Percentiles rank a stretch among this genome's conserved stretches.
phyloP scores from a whole-genome alignment of 2,329 filamentous ascomycete species.

The Xylariaceae sp. region DNA sequence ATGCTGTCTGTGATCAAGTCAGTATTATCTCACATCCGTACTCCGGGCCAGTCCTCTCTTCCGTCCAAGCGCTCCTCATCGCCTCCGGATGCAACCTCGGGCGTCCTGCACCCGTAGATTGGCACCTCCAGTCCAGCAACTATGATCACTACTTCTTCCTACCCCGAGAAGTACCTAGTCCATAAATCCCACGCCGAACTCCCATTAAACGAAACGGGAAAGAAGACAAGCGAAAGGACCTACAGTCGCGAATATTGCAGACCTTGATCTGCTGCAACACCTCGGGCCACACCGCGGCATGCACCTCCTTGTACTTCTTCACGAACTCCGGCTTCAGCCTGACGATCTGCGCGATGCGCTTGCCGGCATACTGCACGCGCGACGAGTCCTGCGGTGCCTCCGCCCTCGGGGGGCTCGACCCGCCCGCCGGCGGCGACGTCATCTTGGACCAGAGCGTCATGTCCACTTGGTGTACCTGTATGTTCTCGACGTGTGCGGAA shows the following conservation, averaged over 20 bases:
- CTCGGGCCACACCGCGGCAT: constrained; percentile 72
- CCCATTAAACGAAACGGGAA: neutral
- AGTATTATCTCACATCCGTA: too few species aligned
- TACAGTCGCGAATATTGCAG: constrained; percentile 71
- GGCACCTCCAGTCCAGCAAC: too few species aligned
- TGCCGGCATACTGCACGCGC: constrained; percentile 37
- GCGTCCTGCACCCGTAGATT: too few species aligned
- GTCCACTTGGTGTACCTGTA: neutral
- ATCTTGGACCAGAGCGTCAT: constrained; percentile 3
- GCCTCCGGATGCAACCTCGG: too few species aligned
- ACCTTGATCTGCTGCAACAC: constrained; percentile 72
- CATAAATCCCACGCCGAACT: too few species aligned
- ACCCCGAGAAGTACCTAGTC: too few species aligned
- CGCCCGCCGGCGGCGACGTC: constrained; percentile 1
- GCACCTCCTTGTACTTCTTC: constrained; percentile 68
- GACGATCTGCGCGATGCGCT: constrained; percentile 67
- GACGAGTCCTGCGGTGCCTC: constrained; percentile 13
- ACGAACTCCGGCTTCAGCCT: constrained; percentile 64
- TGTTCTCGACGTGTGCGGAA: neutral
- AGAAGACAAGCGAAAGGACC: constrained; percentile 17
- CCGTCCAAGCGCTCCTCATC: too few species aligned
- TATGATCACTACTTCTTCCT: too few species aligned
- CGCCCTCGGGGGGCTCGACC: constrained; percentile 3
- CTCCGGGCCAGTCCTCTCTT: too few species aligned
- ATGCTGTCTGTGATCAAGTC: constrained; percentile 67